A percentile compares a stretch with the other conserved stretches of the same genome.
Conservation (phyloP, 495 filamentous ascomycete species). For the Penicillium macrosclerotiorum region DNA sequence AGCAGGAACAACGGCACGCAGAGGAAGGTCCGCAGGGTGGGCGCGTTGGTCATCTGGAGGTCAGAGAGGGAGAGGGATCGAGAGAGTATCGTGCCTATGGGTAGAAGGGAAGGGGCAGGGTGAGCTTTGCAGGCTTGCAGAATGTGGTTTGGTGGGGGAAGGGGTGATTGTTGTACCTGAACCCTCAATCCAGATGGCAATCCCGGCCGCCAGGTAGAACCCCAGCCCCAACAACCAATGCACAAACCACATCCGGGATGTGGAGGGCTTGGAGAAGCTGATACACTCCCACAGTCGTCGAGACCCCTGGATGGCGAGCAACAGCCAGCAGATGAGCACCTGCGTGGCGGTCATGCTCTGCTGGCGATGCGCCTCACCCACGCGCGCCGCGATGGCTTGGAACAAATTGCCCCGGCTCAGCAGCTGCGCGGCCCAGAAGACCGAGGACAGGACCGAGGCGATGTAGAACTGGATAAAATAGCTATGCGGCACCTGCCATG, state of each 20-base stretch:
- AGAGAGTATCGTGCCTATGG: constrained; percentile 30
- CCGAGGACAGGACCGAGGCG: constrained; percentile 62
- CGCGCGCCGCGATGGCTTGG: constrained; percentile 34
- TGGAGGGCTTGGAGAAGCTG: constrained; percentile 60
- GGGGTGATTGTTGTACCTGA: no score
- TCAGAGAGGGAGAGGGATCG: constrained; percentile 28
- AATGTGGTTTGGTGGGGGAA: constrained; percentile 13
- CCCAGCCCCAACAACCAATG: constrained; percentile 76
- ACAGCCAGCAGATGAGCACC: constrained; percentile 61
- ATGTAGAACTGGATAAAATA: constrained; percentile 91
- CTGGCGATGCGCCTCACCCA: constrained; percentile 33
- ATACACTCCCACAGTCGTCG: constrained; percentile 74
- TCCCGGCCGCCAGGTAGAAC: constrained; percentile 70
- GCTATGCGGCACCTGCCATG: constrained; percentile 69
- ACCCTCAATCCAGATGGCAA: constrained; percentile 87
- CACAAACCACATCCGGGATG: constrained; percentile 74
- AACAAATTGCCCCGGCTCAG: constrained; percentile 51
- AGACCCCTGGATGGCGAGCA: constrained; percentile 71
- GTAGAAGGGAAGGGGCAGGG: background rate
- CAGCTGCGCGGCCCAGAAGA: constrained; percentile 78
- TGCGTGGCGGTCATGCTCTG: constrained; percentile 63
- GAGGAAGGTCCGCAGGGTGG: constrained; percentile 58
- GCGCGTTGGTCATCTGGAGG: constrained; percentile 40
- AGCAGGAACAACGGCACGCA: constrained; percentile 65
- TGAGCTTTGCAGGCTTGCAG: background rate